Evolutionary conservation across 192 early-diverging fungal species (phyloP).

Genomic region (Diversispora eburnea): DNA sequence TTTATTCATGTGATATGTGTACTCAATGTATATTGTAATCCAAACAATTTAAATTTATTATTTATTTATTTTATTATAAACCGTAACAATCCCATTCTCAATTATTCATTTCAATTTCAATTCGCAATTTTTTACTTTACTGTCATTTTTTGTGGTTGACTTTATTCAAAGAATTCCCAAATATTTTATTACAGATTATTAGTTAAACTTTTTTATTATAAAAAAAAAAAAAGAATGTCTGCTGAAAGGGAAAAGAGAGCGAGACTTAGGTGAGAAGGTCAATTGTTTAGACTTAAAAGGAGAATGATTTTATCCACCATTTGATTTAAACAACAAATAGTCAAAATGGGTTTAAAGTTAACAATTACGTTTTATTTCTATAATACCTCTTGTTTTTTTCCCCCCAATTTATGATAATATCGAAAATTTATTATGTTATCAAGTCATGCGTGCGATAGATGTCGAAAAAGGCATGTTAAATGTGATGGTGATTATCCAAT

Average conservation of each 20-base stretch:
- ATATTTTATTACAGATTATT: no score
- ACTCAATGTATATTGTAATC: no score
- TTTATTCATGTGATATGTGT: no score
- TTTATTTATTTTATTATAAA: no score
- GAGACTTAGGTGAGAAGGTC: background rate
- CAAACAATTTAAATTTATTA: no score
- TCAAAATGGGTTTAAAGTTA: background rate
- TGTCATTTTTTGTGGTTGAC: no score
- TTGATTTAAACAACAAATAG: background rate
- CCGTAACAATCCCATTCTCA: no score
- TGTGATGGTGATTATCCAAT: slow-evolving; percentile 60
- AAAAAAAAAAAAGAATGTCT: background rate
- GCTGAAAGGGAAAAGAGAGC: background rate
- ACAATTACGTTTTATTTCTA: background rate
- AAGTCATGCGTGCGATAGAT: slow-evolving; percentile 53
- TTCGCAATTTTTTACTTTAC: no score
- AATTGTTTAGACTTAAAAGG: background rate
- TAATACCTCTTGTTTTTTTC: background rate
- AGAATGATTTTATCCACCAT: background rate
- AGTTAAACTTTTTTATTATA: background rate
- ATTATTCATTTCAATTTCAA: no score
- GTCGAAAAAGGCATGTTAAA: slow-evolving; percentile 65
- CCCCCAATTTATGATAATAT: background rate
- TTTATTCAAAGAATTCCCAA: no score
- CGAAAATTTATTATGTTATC: background rate